Evolutionary conservation across 2,329 filamentous ascomycete species (phyloP), one percentile per base, ranked within the genome.

Genomic region (Trichoderma cornu-damae): DNA sequence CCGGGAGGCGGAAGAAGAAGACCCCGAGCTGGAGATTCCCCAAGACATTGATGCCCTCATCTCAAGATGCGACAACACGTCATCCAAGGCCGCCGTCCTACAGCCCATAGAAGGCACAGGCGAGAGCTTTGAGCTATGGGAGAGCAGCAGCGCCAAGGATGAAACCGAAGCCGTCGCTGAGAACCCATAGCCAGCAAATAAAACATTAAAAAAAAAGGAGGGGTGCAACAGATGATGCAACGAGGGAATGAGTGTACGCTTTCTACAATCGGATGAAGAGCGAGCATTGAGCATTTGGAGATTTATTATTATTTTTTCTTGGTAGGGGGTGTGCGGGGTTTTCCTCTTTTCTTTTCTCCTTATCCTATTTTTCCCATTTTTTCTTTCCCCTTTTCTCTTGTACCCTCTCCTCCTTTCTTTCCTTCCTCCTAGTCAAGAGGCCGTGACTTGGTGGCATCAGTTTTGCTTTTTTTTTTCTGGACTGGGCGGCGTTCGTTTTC

Each of bases 41-140:
- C 43, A 58, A 57, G 64, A 70, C 24, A 68, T 75, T 30, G 73
- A 75, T 34, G 62, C 61, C 24, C 69, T 77, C 53, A 74, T 75
- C 65, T 61, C 63, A 54, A 72, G 70, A 63, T 67, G 64, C 14
- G 66, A 71, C 16, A 69, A 72, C 30, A 66, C 70, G 1, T 70
- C 73, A 4, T 70, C 73, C 24, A 72, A 75, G 51, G 79, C 79
- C 2, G 75, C 78, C 1, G 65, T 80, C 2, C 69, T 85, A 12
- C 70, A 79, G 55, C 78, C 81, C 1, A 75, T 86, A 4, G 81
- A 85, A 53, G 83, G 80, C 46, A 79, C 81, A 0, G 81, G 78
- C 38, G 81, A 84, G 63, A 78, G 72, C 67, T 83, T 89, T 64
- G 84, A 87, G 64, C 77, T 89, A 14, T 89, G 86, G 85, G 86